These are phyloP conservation scores for Evernia prunastri DNA, from an alignment of 495 filamentous ascomycete genomes.

Conservation along the genomic window DNA sequence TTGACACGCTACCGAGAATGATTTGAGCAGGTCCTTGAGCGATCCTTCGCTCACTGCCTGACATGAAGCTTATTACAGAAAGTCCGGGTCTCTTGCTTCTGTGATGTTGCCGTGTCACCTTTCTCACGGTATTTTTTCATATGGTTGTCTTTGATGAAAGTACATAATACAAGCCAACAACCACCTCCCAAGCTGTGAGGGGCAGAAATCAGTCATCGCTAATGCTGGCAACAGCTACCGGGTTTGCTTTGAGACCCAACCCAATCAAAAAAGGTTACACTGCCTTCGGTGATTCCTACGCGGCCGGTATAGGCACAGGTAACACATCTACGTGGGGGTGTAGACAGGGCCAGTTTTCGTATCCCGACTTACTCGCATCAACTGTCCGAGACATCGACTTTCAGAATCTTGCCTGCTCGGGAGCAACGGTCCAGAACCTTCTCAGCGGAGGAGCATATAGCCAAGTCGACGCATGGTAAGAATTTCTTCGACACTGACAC, in stretches of 20 bases:
- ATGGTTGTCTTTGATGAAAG: background rate
- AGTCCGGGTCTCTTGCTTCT: background rate
- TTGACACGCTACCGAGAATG: background rate
- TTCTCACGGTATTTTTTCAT: background rate
- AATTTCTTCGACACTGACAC: background rate
- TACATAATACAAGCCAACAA: background rate
- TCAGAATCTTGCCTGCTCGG: background rate
- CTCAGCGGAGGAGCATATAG: background rate
- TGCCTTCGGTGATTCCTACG: background rate
- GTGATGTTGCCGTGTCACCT: background rate
- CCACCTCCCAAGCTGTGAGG: background rate
- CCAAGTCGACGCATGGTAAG: conserved; percentile 1
- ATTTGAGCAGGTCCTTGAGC: background rate
- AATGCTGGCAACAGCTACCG: background rate
- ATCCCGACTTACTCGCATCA: background rate
- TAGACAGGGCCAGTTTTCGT: background rate
- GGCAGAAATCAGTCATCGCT: background rate
- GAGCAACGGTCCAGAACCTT: background rate
- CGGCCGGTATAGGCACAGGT: background rate
- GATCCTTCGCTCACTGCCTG: background rate
- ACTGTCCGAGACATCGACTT: background rate
- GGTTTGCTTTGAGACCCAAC: background rate
- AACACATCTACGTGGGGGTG: background rate
- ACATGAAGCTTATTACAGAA: background rate
- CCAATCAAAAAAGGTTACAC: background rate